These are phyloP conservation scores for Dunaliella sp. DNA, from an alignment of 139 green algal genomes.

Conservation along the genomic window DNA sequence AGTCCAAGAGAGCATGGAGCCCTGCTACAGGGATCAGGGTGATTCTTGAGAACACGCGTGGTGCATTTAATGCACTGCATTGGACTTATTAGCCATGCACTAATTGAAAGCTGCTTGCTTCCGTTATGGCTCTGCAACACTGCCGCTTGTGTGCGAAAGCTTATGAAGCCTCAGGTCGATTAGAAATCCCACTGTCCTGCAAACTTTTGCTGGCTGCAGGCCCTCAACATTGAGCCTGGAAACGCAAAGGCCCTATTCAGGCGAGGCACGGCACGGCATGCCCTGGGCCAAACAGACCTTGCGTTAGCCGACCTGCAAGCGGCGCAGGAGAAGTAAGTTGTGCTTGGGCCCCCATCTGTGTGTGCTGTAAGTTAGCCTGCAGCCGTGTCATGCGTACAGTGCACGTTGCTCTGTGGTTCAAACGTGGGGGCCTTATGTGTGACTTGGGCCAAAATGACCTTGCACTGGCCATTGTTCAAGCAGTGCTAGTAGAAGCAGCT, in stretches of 20 bases:
- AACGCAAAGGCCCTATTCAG: conserved; percentile 77
- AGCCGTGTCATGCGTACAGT: background rate
- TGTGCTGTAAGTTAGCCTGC: background rate
- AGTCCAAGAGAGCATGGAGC: too few species aligned
- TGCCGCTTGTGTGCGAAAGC: too few species aligned
- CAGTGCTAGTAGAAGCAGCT: too few species aligned
- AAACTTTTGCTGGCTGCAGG: conserved; percentile 27
- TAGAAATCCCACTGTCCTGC: background rate
- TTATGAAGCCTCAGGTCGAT: too few species aligned
- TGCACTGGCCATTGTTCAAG: too few species aligned
- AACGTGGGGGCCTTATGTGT: background rate
- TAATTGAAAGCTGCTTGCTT: too few species aligned
- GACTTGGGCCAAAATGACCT: too few species aligned
- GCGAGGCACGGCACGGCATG: conserved; percentile 49
- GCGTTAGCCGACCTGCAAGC: conserved; percentile 59
- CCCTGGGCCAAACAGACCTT: conserved; percentile 56
- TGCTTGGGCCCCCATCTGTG: background rate
- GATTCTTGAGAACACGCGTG: too few species aligned
- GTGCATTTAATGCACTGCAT: too few species aligned
- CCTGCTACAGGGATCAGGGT: too few species aligned
- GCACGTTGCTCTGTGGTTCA: background rate
- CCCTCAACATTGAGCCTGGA: conserved; percentile 34
- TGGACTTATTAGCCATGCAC: too few species aligned
- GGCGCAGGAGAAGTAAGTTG: conserved; percentile 44
- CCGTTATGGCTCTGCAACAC: too few species aligned